Evolutionary conservation across 192 early-diverging fungal genomes (phyloP).

Genomic region (Podila verticillata): DNA sequence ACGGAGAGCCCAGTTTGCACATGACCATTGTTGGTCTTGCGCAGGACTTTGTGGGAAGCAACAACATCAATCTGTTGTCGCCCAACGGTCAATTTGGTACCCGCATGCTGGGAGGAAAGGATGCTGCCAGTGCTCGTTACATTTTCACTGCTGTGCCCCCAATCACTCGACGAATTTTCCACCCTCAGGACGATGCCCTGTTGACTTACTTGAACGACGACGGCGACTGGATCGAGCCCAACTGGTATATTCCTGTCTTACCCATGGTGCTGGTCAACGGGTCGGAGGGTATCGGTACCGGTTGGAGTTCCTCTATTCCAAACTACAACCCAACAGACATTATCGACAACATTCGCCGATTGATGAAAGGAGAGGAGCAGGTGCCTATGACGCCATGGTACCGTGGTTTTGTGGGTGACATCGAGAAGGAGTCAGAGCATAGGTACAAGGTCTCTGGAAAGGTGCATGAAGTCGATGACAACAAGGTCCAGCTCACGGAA

Average conservation of each 20-base stretch:
- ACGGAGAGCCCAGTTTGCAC: constrained; percentile 87
- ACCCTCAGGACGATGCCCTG: constrained; percentile 83
- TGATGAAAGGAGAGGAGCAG: constrained; percentile 81
- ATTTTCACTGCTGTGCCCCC: constrained; percentile 82
- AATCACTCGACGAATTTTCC: constrained; percentile 82
- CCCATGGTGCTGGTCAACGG: constrained; percentile 97
- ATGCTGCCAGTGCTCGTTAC: constrained; percentile 97
- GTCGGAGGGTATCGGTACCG: constrained; percentile 95
- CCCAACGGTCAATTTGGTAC: constrained; percentile 95
- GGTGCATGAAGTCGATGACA: constrained; percentile 75
- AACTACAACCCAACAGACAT: constrained; percentile 92
- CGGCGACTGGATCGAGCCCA: constrained; percentile 90
- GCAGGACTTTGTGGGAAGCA: constrained; percentile 94
- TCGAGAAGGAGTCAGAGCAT: constrained; percentile 64
- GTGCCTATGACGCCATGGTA: constrained; percentile 92
- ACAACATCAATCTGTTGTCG: constrained; percentile 88
- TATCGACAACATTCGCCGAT: constrained; percentile 80
- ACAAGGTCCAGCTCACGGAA: constrained; percentile 87
- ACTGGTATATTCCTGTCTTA: constrained; percentile 93
- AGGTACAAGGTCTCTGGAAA: constrained; percentile 76
- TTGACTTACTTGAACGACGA: constrained; percentile 90
- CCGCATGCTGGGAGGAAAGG: constrained; percentile 87
- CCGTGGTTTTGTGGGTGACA: constrained; percentile 87
- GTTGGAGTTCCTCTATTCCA: constrained; percentile 82
- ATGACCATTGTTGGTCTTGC: constrained; percentile 93